Evolutionary conservation across 495 filamentous ascomycete genomes (phyloP), one percentile per base, ranked within the genome.

Genomic region (Podospora tetraspora): DNA sequence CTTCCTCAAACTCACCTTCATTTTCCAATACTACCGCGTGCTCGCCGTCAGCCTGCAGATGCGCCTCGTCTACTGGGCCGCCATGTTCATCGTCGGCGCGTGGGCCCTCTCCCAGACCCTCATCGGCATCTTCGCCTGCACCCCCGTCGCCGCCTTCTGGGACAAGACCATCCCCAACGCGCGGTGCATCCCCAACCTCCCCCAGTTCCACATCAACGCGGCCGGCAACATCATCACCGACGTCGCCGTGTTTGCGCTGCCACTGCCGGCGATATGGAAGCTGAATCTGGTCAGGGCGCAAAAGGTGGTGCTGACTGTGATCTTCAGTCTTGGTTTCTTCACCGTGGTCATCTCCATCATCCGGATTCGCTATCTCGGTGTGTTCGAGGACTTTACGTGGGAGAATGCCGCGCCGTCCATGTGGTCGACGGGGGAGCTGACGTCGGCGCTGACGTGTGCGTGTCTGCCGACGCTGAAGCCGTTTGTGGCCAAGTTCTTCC

Each of bases 341-440:
- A 82, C 81, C 21, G 69, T 80, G 62, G 79, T 85, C 69, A 79
- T 85, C 62, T 84, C 83, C 0, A 78, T 86, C 34, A 79, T 84
- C 71, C 81, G 79, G 62, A 79, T 85, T 68, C 70, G 78, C 10
- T 75, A 77, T 79, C 70, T 79, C 74, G n/a, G 84, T 71, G 58
- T 68, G 19, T 68, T 67, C 52, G 72, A 68, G 2, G 82, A 84
- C 61, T 77, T 80, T 71, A 80, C 82, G 19, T 82, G 81, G 72
- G 79, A 85, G 66, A 84, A 83, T 69, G 78, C 84, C 63, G 79
- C 75, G 22, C 78, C 84, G 1, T 81, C 83, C 3, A 78, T 81
- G 60, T 87, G 85, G 85, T 84, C 84, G 12, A 75, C 78, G 16
- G 76, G 82, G 61, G 84, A 87, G 75, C 79, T 82, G 60, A 82